Conservation (phyloP, 768 basidiomycete species). For the Leccinum disarticulatum region DNA sequence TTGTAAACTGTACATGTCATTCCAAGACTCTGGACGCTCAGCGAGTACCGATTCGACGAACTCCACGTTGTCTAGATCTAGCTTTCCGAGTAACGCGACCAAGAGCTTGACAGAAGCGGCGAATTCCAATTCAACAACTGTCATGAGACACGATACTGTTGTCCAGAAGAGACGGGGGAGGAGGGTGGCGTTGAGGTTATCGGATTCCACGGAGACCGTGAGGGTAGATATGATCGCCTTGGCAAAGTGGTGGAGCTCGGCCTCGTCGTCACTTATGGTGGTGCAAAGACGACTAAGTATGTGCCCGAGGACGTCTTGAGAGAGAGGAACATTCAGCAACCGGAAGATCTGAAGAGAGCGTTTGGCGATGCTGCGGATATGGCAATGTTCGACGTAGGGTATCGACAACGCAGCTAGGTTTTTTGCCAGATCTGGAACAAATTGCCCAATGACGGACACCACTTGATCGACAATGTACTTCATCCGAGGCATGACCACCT, state of each 20-base stretch:
- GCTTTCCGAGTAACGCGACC: constrained; percentile 58
- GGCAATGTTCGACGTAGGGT: constrained; percentile 83
- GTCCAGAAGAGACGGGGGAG: constrained; percentile 90
- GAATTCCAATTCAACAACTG: constrained; percentile 82
- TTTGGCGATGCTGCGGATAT: constrained; percentile 82
- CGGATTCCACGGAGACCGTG: constrained; percentile 53
- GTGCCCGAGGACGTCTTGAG: constrained; percentile 69
- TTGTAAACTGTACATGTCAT: constrained; percentile 61
- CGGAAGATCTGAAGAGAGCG: constrained; percentile 91
- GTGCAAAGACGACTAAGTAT: constrained; percentile 82
- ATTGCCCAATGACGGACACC: constrained; percentile 63
- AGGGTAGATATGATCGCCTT: constrained; percentile 81
- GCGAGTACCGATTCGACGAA: constrained; percentile 68
- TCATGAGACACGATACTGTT: constrained; percentile 75
- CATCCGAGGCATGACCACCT: constrained; percentile 65
- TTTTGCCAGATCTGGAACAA: constrained; percentile 66
- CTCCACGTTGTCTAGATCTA: constrained; percentile 70
- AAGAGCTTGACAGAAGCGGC: constrained; percentile 63
- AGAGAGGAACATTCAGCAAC: constrained; percentile 69
- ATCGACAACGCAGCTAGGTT: constrained; percentile 81
- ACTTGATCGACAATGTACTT: constrained; percentile 63
- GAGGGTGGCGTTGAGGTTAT: constrained; percentile 57
- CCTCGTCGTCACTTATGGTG: constrained; percentile 74
- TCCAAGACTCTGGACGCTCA: constrained; percentile 73
- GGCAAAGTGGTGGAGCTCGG: constrained; percentile 79